phyloP scores from a whole-genome alignment of 73 alveolate species.

The Tetrahymena borealis region DNA sequence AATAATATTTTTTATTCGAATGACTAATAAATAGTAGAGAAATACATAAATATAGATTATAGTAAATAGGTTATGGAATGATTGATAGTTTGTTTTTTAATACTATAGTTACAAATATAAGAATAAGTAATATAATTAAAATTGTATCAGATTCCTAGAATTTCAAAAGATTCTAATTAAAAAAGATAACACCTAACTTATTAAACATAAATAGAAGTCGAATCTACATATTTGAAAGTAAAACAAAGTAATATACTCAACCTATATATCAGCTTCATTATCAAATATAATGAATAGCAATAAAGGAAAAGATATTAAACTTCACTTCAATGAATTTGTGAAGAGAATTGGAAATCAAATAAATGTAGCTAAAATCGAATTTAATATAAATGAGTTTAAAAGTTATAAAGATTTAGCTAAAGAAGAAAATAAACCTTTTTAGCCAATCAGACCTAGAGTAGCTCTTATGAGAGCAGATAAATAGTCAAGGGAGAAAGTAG shows the following conservation, averaged over 20 bases:
- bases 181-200: background rate
- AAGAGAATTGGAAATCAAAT: background rate
- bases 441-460: background rate
- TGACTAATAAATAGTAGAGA: too few species aligned
- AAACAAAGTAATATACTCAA: too few species aligned
- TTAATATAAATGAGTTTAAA: background rate
- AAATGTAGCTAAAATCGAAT: background rate
- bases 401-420: background rate
- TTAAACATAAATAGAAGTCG: too few species aligned
- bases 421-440: background rate
- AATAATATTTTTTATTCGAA: too few species aligned
- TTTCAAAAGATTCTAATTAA: background rate
- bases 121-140: too few species aligned
- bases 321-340: background rate
- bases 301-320: background rate
- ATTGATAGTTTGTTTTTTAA: too few species aligned
- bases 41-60: too few species aligned
- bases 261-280: too few species aligned
- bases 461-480: background rate
- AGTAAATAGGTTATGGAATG: too few species aligned
- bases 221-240: too few species aligned
- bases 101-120: too few species aligned
- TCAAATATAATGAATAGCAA: background rate
- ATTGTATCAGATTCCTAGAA: too few species aligned
- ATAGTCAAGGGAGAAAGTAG: background rate